Evolutionary conservation across 2,329 filamentous ascomycete species (phyloP), one percentile per base, ranked within the genome.

Genomic region (Fragosphaeria purpurea): DNA sequence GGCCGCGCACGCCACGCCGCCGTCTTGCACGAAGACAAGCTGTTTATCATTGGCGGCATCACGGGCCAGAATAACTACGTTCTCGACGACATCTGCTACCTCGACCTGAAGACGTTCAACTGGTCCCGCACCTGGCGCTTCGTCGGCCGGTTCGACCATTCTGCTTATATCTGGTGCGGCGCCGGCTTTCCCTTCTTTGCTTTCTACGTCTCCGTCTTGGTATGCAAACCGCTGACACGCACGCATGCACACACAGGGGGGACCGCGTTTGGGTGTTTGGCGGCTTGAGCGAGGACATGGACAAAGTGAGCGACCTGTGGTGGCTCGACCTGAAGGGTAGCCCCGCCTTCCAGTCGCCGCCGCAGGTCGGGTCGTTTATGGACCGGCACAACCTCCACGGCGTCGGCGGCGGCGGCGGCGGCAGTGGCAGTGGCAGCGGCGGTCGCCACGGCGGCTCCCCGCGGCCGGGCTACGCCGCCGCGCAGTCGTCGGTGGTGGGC

Each of bases 71-170:
- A 93, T 58, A 95, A 88, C 62, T 84, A 88, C 59, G 90, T 97
- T 31, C 74, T 97, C 46, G 91, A 97, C 64, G 93, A 98, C 63
- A 88, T 98, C 47, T 95, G 89, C 70, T 98, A 95, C 62, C 78
- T 98, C 46, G 93, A 98, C 63, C 74, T 98, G 44, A 96, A 95
- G 71, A 97, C 93, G 2, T 96, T 88, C 75, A 95, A 90, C 1
- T 98, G 93, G 93, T 97, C 91, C 50, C 83, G 88, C 51, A 84
- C 88, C 41, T 98, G 93, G 93, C 86, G 85, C 54, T 98, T 98
- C 63, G 90, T 96, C 32, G 84, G 87, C 46, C 82, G 93, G 40
- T 98, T 95, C 63, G 93, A 98, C 60, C 93, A 98, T 64, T 89
- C 88, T 12, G 89, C 87, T 48, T 96, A 91, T 75, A 85, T 98